A percentile compares a stretch with the other conserved stretches of the same genome.
phyloP scores from a whole-genome alignment of 805 yeast species.

The Monosporozyma siamensis region DNA sequence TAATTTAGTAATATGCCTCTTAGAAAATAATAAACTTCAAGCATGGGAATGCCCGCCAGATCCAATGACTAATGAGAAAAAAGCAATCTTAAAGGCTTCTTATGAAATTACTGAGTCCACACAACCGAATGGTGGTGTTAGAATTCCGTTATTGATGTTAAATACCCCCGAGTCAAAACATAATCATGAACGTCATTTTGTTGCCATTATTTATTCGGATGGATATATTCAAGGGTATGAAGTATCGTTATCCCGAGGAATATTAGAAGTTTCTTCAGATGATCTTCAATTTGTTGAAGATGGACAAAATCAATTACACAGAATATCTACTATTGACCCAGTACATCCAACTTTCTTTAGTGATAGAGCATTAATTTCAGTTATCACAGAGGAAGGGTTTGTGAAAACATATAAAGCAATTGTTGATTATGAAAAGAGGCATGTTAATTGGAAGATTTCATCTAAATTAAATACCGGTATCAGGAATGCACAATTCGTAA shows the following conservation, averaged over 20 bases:
- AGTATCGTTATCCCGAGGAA: constrained; percentile 24
- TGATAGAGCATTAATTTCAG: constrained; percentile 41
- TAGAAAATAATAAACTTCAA: constrained; percentile 36
- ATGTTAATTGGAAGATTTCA: constrained; percentile 45
- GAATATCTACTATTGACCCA: constrained; percentile 58
- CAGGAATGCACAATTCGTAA: constrained; percentile 40
- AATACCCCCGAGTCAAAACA: constrained; percentile 31
- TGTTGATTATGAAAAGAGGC: constrained; percentile 14
- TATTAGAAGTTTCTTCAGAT: constrained; percentile 29
- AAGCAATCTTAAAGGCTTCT: constrained; percentile 12
- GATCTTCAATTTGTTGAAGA: constrained; percentile 18
- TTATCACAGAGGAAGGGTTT: constrained; percentile 45
- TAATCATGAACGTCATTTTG: constrained; percentile 32
- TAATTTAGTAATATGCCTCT: constrained; percentile 35
- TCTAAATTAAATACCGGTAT: constrained; percentile 49
- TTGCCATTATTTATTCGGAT: constrained; percentile 41
- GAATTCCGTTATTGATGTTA: constrained; percentile 25
- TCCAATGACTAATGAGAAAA: constrained; percentile 14
- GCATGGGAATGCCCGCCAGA: constrained; percentile 50
- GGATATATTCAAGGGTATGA: constrained; percentile 24
- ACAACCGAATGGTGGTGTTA: not conserved
- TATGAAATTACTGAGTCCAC: constrained; percentile 3
- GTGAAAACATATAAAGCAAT: constrained; percentile 40
- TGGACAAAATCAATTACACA: constrained; percentile 31
- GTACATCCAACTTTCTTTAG: constrained; percentile 35